A percentile compares a stretch with the other conserved stretches of the same genome.
Conservation (phyloP, 768 basidiomycete genomes). For the Suillus placidus region DNA sequence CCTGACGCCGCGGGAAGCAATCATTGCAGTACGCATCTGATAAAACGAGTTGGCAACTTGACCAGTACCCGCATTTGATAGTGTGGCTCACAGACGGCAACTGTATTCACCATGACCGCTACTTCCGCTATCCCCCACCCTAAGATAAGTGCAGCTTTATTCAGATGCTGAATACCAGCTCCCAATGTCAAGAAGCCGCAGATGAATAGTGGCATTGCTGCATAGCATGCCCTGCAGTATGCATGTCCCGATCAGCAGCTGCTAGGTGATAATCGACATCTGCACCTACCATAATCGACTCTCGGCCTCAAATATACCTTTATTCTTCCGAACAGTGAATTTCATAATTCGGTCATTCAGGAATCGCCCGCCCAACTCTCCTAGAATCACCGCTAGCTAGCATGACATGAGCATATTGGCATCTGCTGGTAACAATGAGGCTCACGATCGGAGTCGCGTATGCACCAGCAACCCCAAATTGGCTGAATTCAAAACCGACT, state of each 20-base stretch:
- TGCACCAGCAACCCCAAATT: slow-evolving; percentile 42
- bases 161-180: slow-evolving; percentile 37
- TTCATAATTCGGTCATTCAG: slow-evolving; percentile 54
- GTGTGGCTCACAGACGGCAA: slow-evolving; percentile 37
- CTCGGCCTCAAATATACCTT: slow-evolving; percentile 58
- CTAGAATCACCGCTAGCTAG: slow-evolving; percentile 52
- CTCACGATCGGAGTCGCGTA: slow-evolving; percentile 49
- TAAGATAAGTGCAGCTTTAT: slow-evolving; percentile 35
- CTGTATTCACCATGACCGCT: slow-evolving; percentile 42
- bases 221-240: slow-evolving; percentile 37
- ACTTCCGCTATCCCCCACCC: slow-evolving; percentile 48
- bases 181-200: slow-evolving; percentile 47
- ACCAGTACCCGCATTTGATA: background rate
- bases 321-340: slow-evolving; percentile 44
- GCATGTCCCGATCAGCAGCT: background rate
- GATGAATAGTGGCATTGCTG: slow-evolving; percentile 43
- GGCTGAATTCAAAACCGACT: slow-evolving; percentile 48
- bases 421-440: background rate
- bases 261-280: background rate
- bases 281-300: slow-evolving; percentile 41
- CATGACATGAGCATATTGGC: background rate
- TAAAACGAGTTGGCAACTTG: background rate
- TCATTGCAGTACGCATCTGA: slow-evolving; percentile 43
- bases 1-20: slow-evolving; percentile 38
- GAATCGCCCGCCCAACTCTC: slow-evolving; percentile 54